Conservation (phyloP, 306 rosid species). For the Potentilla sterilis region DNA sequence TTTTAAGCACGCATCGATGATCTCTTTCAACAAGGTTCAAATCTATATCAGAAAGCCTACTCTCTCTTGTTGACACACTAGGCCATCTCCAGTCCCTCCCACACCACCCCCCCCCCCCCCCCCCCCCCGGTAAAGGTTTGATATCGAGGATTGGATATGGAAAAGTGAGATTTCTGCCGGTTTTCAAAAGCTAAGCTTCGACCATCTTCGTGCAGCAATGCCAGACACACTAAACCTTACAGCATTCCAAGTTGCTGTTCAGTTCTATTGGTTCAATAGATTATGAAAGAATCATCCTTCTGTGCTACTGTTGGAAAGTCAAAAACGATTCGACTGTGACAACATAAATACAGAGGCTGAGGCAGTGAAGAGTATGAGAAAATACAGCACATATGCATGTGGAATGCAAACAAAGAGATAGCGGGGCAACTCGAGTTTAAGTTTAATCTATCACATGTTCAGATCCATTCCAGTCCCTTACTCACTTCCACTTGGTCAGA, state of each 20-base stretch:
- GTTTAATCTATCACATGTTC: background rate
- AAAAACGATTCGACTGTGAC: background rate
- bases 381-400: background rate
- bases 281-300: background rate
- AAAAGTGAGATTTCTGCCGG: constrained; percentile 76
- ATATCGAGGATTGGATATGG: constrained; percentile 53
- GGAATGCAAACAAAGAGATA: constrained; percentile 1
- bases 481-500: background rate
- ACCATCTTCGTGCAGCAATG: constrained; percentile 54
- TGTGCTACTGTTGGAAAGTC: too few species aligned
- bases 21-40: constrained; percentile 57
- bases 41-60: background rate
- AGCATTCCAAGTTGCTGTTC: constrained; percentile 55
- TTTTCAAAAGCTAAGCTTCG: constrained; percentile 55
- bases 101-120: too few species aligned
- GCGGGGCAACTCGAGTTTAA: background rate
- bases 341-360: background rate
- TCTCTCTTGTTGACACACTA: background rate
- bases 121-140: too few species aligned
- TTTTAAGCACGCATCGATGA: constrained; percentile 59
- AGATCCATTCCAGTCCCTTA: background rate
- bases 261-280: background rate
- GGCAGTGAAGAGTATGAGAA: background rate
- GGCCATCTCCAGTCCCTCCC: too few species aligned
- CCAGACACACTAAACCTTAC: constrained; percentile 59